phyloP scores from a whole-genome alignment of 75 land plant genomes.

The Sequoiadendron giganteum region DNA sequence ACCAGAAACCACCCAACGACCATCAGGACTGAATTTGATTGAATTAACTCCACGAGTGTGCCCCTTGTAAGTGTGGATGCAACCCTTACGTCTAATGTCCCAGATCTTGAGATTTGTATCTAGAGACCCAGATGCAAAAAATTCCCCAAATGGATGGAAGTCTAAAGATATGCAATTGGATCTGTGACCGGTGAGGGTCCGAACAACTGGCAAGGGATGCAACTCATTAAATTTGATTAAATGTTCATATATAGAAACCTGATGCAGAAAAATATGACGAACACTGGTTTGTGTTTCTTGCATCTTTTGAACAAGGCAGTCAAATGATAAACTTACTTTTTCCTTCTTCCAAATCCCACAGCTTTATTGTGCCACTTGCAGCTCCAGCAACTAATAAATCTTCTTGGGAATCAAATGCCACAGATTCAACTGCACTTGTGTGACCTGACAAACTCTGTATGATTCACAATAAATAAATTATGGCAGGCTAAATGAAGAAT shows the following conservation, averaged over 20 bases:
- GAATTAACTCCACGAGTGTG: slow-evolving; percentile 82
- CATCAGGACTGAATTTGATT: slow-evolving; percentile 87
- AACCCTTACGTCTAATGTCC: slow-evolving; percentile 89
- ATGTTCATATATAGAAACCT: neutral
- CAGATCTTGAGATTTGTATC: slow-evolving; percentile 94
- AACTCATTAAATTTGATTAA: neutral
- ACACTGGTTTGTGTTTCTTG: neutral
- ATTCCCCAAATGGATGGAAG: slow-evolving; percentile 89
- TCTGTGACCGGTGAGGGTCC: slow-evolving; percentile 87
- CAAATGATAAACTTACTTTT: slow-evolving; percentile 47
- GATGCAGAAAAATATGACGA: neutral
- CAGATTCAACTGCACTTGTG: slow-evolving; percentile 87
- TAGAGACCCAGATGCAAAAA: slow-evolving; percentile 88
- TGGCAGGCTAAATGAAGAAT: neutral
- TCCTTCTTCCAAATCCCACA: slow-evolving; percentile 92
- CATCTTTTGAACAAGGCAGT: neutral
- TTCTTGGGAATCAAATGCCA: slow-evolving; percentile 86
- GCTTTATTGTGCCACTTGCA: slow-evolving; percentile 82
- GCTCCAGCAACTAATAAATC: slow-evolving; percentile 83
- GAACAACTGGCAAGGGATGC: slow-evolving; percentile 57
- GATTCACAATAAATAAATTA: neutral
- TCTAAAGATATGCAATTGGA: slow-evolving; percentile 80
- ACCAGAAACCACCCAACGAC: slow-evolving; percentile 93
- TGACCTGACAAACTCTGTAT: slow-evolving; percentile 87
- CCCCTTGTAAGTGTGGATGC: slow-evolving; percentile 92